A percentile compares a stretch with the other conserved stretches of the same genome.
Conservation (phyloP, 108 stramenopile species). For the Conticribra weissflogii region DNA sequence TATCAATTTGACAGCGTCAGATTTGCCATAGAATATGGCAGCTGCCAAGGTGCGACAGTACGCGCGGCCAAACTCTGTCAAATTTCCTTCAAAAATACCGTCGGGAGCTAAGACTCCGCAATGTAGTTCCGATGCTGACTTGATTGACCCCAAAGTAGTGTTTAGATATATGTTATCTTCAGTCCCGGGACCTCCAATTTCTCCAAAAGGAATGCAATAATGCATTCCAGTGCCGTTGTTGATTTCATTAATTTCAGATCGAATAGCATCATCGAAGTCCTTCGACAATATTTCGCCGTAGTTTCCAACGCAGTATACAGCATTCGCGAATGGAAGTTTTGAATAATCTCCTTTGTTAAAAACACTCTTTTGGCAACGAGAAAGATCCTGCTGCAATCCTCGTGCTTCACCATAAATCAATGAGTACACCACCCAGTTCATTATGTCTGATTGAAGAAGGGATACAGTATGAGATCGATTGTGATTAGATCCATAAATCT, state of each 20-base stretch:
- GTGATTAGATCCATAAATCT: not conserved
- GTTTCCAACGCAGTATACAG: conserved; percentile 48
- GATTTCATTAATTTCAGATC: conserved; percentile 39
- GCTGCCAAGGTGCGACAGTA: conserved; percentile 53
- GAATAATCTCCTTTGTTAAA: not conserved
- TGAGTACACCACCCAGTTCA: conserved; percentile 53
- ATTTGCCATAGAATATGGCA: conserved; percentile 48
- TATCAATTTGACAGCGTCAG: conserved; percentile 24
- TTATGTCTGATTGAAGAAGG: conserved; percentile 26
- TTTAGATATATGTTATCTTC: conserved; percentile 29
- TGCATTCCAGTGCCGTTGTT: conserved; percentile 53
- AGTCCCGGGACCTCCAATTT: not conserved
- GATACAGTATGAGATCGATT: not conserved
- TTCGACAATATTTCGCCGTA: conserved; percentile 48
- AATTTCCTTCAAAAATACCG: not conserved
- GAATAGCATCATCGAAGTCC: conserved; percentile 16
- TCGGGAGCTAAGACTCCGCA: conserved; percentile 26
- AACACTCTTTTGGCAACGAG: not conserved
- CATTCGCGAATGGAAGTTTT: conserved; percentile 26
- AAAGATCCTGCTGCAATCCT: conserved; percentile 15
- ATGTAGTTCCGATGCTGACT: conserved; percentile 38
- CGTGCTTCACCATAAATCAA: conserved; percentile 47
- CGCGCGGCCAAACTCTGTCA: conserved; percentile 49
- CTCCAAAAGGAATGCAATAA: conserved; percentile 54
- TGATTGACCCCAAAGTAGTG: conserved; percentile 28